Evolutionary conservation across 2,329 filamentous ascomycete species (phyloP).

Genomic region (Pseudofabraea citricarpa): DNA sequence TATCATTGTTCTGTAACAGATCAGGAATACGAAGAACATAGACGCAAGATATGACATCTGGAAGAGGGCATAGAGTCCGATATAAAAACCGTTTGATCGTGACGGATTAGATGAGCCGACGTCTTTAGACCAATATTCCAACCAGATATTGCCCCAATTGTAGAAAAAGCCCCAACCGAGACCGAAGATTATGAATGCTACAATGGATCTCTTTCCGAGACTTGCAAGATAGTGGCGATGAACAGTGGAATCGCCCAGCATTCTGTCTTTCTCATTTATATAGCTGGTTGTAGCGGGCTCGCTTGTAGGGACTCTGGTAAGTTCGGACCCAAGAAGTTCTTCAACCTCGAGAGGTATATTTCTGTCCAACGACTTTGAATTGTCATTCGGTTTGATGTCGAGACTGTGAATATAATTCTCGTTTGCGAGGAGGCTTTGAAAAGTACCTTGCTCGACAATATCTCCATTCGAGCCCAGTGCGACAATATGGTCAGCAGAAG

Average conservation of each 20-base stretch:
- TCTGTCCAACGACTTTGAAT: constrained; percentile 12
- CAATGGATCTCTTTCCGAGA: neutral
- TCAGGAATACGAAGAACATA: too few relatives aligned
- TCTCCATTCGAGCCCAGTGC: constrained; percentile 26
- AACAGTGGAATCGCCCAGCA: neutral
- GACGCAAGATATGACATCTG: neutral
- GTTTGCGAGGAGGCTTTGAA: constrained; percentile 29
- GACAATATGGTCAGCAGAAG: constrained; percentile 35
- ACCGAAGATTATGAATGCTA: neutral
- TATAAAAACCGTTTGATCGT: neutral
- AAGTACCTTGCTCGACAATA: constrained; percentile 30
- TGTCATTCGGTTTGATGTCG: constrained; percentile 26
- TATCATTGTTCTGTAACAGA: neutral
- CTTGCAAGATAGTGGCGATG: constrained; percentile 31
- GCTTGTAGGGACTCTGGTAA: too few relatives aligned
- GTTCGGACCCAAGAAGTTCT: too few relatives aligned
- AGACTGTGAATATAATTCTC: constrained; percentile 23
- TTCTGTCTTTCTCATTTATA: neutral
- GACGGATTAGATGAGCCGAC: neutral
- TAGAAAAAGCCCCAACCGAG: neutral
- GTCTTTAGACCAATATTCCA: neutral
- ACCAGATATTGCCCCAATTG: neutral
- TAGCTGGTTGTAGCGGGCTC: neutral
- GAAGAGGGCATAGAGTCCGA: neutral
- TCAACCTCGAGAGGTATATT: constrained; percentile 9